Conservation (phyloP, 768 basidiomycete genomes). For the Boletus rubroflammeus region DNA sequence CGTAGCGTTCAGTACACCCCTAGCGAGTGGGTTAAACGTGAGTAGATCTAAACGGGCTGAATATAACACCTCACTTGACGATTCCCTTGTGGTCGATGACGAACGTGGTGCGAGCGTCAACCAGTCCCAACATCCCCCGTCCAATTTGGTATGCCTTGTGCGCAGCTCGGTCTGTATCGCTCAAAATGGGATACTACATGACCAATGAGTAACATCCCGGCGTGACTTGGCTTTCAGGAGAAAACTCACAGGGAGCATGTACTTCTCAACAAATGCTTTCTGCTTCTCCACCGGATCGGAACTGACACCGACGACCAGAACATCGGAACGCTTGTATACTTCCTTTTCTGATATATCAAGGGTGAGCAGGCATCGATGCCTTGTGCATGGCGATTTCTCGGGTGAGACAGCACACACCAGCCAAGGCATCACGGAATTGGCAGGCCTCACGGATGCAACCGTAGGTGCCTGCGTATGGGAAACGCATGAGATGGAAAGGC, state of each 20-base stretch:
- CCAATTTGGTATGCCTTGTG: conserved; percentile 65
- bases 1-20: conserved; percentile 57
- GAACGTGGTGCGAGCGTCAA: conserved; percentile 66
- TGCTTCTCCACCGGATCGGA: conserved; percentile 70
- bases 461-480: conserved; percentile 48
- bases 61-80: conserved; percentile 44
- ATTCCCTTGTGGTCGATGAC: conserved; percentile 71
- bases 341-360: conserved; percentile 47
- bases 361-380: neutral
- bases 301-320: conserved; percentile 72
- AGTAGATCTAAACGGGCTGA: neutral
- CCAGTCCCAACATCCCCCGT: conserved; percentile 63
- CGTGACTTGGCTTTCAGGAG: neutral
- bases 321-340: conserved; percentile 58
- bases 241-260: conserved; percentile 56
- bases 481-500: neutral
- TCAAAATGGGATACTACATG: conserved; percentile 71
- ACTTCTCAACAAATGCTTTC: conserved; percentile 67
- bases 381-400: neutral
- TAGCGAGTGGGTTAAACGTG: conserved; percentile 19
- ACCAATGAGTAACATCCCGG: neutral
- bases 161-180: conserved; percentile 60
- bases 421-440: conserved; percentile 75
- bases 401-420: conserved; percentile 39
- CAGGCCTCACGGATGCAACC: conserved; percentile 84